Evolutionary conservation across 208 protist genomes (phyloP).

Genomic region (Leptomonas pyrrhocoris): DNA sequence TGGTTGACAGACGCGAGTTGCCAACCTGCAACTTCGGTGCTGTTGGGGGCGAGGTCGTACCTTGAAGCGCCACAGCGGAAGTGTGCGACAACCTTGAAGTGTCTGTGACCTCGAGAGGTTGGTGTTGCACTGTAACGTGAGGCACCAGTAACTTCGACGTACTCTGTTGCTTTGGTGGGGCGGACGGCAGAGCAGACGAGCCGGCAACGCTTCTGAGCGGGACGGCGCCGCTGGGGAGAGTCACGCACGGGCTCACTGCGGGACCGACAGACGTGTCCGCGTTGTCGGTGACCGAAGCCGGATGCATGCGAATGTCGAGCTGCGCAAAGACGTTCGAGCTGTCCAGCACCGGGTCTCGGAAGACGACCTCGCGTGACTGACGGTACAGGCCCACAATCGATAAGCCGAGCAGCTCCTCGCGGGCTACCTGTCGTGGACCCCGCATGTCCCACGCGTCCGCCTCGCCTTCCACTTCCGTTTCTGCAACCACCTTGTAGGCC

Average conservation of each 20-base stretch:
- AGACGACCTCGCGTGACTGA: conserved; percentile 67
- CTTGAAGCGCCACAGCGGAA: background rate
- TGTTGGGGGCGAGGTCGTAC: background rate
- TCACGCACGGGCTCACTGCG: background rate
- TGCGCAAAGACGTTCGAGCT: conserved; percentile 46
- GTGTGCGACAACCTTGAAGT: conserved; percentile 2
- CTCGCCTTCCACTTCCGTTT: conserved; percentile 25
- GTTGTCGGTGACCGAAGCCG: background rate
- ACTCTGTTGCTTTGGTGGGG: background rate
- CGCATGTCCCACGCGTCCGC: conserved; percentile 14
- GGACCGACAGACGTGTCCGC: background rate
- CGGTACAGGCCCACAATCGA: conserved; percentile 74
- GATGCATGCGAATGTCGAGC: conserved; percentile 22
- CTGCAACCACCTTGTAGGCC: conserved; percentile 66
- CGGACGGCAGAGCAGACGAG: background rate
- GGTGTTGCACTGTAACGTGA: background rate
- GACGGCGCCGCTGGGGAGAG: conserved; percentile 7
- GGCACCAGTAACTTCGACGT: background rate
- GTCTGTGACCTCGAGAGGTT: background rate
- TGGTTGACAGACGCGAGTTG: background rate
- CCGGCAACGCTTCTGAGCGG: conserved; percentile 7
- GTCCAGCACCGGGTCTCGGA: conserved; percentile 68
- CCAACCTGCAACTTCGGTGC: background rate
- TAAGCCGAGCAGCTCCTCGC: conserved; percentile 77
- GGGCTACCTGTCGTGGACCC: conserved; percentile 56